A percentile compares a stretch with the other conserved stretches of the same genome.
These are phyloP conservation scores for Pseudogymnoascus sp. DNA, from an alignment of 2,329 filamentous ascomycete genomes.

Conservation along the genomic window DNA sequence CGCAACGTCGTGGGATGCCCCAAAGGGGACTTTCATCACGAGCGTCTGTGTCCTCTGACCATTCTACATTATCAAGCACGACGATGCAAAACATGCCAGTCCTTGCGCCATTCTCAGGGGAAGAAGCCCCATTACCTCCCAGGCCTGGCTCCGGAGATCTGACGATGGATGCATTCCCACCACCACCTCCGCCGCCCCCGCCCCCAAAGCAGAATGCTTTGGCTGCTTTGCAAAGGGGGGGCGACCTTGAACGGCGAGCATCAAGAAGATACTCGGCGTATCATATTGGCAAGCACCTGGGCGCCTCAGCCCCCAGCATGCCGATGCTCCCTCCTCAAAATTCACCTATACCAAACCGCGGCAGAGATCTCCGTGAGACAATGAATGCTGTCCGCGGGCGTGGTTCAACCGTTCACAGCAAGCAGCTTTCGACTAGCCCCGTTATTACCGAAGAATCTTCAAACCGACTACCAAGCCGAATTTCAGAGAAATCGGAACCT, in stretches of 20 bases:
- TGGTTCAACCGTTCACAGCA: slow-evolving; percentile 44
- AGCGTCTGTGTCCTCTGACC: slow-evolving; percentile 45
- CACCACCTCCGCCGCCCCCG: slow-evolving; percentile 62
- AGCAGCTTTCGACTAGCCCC: slow-evolving; percentile 33
- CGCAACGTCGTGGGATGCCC: slow-evolving; percentile 21
- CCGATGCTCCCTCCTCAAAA: slow-evolving; percentile 79
- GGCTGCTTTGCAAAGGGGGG: slow-evolving; percentile 81
- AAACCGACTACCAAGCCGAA: slow-evolving; percentile 48
- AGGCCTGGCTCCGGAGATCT: slow-evolving; percentile 38
- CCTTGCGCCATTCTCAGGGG: slow-evolving; percentile 61
- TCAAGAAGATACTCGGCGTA: slow-evolving; percentile 93
- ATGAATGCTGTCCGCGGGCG: slow-evolving; percentile 62
- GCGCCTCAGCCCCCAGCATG: slow-evolving; percentile 69
- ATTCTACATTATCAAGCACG: slow-evolving; percentile 63
- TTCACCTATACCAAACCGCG: slow-evolving; percentile 76
- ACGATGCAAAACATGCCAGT: slow-evolving; percentile 70
- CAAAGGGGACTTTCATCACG: slow-evolving; percentile 43
- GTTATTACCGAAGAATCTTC: slow-evolving; percentile 52
- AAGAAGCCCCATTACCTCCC: slow-evolving; percentile 44
- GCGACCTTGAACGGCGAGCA: slow-evolving; percentile 83
- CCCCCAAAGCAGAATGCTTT: slow-evolving; percentile 83
- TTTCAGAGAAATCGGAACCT: slow-evolving; percentile 45
- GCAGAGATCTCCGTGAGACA: slow-evolving; percentile 75
- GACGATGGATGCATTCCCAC: slow-evolving; percentile 49
- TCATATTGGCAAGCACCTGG: slow-evolving; percentile 90